Conservation (phyloP, 768 basidiomycete genomes). For the Leccinum variicolor region DNA sequence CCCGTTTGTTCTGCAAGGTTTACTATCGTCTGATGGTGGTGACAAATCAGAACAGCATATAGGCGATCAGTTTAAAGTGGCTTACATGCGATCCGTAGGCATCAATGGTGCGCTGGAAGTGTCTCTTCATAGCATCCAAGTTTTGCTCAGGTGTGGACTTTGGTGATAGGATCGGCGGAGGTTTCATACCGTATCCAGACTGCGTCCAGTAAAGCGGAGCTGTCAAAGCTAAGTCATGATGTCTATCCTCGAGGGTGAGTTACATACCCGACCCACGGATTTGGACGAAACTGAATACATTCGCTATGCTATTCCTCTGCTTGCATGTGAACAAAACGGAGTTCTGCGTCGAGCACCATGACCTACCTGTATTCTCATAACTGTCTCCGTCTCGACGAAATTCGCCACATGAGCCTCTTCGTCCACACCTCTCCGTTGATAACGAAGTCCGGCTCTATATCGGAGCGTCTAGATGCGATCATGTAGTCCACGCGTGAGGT, state of each 20-base stretch:
- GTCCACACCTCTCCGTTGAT: conserved; percentile 92
- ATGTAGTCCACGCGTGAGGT: conserved; percentile 64
- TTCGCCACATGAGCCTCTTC: conserved; percentile 93
- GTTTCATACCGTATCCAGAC: conserved; percentile 81
- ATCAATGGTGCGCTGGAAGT: conserved; percentile 63
- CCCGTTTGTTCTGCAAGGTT: conserved; percentile 91
- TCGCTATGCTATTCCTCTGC: conserved; percentile 70
- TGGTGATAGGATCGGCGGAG: conserved; percentile 71
- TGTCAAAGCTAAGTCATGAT: conserved; percentile 30
- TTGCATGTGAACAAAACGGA: background rate
- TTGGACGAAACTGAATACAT: conserved; percentile 88
- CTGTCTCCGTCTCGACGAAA: conserved; percentile 93
- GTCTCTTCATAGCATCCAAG: conserved; percentile 63
- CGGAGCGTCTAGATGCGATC: conserved; percentile 82
- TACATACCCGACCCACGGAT: conserved; percentile 80
- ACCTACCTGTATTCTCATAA: conserved; percentile 75
- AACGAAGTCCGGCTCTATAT: conserved; percentile 88
- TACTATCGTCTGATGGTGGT: conserved; percentile 57
- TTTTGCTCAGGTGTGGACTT: conserved; percentile 76
- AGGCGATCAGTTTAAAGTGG: background rate
- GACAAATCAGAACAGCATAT: conserved; percentile 4
- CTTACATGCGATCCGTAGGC: conserved; percentile 78
- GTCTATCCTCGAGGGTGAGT: background rate
- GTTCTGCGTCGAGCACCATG: background rate
- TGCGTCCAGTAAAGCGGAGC: conserved; percentile 95